Evolutionary conservation across 2,329 filamentous ascomycete species (phyloP), one percentile per base, ranked within the genome.

Genomic region (Pseudogymnoascus sp.): DNA sequence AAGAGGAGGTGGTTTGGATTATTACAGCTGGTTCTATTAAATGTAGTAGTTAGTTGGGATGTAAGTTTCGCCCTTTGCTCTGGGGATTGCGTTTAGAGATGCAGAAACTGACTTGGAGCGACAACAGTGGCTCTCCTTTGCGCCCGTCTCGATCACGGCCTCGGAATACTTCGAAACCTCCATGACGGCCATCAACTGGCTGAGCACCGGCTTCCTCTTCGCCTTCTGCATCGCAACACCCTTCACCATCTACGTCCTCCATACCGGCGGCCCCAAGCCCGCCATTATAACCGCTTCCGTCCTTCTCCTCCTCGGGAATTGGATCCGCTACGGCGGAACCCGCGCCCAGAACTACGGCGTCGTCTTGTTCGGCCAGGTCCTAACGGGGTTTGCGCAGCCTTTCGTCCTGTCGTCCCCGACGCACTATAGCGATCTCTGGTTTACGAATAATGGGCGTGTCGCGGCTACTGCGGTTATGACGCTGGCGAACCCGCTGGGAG

Each of bases 21-120:
- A 60, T 77, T 83, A 21, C 90, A 96, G 75, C 77, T 97, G 71
- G 88, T 92, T 6, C 76, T 97, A 70, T 79, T 97, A 76, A 99
- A 97, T 73, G 88, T 97, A 62, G 85, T 97, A 65, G 88, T 96
- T 43, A 95, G 90, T 71, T 97, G 93, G 93, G 91, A 95, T 83
- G 91, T 94, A 82, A 81, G 91, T 86, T 43, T 19, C 19, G 19
- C 1, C 37, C 58, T 63, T 31, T 37, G 39, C 29, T 6, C 16
- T 21, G 2, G 29, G 29, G 16, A 7, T 19, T 19, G 6, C 23
- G 12, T n/a, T 26, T 5, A 31, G 41, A 29, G 33, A 60, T 26
- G 5, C 11, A 11, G 19, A 52, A 23, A 38, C 39, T 62, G n/a
- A 61, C 23, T 43, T 41, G 33, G 59, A 6, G 52, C 6, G n/a